A percentile compares a stretch with the other conserved stretches of the same genome.
Conservation (phyloP, 2,329 filamentous ascomycete genomes). For the Diaporthe velutina region DNA sequence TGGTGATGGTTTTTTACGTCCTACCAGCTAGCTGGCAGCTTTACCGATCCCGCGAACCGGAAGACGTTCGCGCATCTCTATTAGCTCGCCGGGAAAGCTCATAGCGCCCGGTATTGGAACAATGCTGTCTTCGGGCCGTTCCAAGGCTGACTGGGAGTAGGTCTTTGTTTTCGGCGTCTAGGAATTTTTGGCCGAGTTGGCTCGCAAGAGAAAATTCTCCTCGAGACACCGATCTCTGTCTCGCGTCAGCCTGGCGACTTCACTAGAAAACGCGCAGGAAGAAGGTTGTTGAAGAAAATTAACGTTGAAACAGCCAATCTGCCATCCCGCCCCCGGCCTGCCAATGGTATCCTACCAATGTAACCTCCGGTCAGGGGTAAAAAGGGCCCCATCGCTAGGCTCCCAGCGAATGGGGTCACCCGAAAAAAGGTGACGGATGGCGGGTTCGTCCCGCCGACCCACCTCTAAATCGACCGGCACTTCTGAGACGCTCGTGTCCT, state of each 20-base stretch:
- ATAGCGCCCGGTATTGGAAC: background rate
- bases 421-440: conserved; percentile 5
- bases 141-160: background rate
- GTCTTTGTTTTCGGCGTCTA: conserved; percentile 1
- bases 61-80: conserved; percentile 6
- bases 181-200: background rate
- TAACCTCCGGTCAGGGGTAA: conserved; percentile 27
- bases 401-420: conserved; percentile 20
- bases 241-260: conserved; percentile 1
- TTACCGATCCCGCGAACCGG: background rate
- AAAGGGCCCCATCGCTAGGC: background rate
- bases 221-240: background rate
- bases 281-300: conserved; percentile 27
- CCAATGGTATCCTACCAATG: conserved; percentile 17
- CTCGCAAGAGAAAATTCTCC: background rate
- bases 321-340: conserved; percentile 12
- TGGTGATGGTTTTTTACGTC: conserved; percentile 2
- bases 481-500: conserved; percentile 23
- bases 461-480: background rate
- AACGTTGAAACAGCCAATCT: conserved; percentile 31
- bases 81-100: conserved; percentile 19
- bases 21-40: conserved; percentile 9
- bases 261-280: conserved; percentile 13
- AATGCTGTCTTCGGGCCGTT: conserved; percentile 15
- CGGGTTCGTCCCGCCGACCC: conserved; percentile 26